Percentiles rank a stretch among this genome's conserved stretches.
phyloP scores from a whole-genome alignment of 169 alveolate genomes.

The Eimeria praecox region DNA sequence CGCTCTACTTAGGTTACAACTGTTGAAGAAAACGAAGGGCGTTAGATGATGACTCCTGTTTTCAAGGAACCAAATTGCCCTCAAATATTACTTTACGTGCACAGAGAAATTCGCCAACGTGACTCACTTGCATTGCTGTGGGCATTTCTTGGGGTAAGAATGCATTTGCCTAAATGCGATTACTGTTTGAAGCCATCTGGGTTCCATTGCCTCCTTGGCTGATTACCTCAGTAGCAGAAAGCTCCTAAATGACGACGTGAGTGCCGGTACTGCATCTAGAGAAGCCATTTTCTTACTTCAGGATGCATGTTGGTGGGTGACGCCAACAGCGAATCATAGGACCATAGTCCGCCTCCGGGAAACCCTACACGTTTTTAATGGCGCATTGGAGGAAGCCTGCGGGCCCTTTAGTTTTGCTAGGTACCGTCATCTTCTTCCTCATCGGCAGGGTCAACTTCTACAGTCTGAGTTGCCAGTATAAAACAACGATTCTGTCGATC shows the following conservation, averaged over 20 bases:
- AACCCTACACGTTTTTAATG: not conserved
- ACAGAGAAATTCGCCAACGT: not conserved
- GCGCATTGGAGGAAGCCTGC: not conserved
- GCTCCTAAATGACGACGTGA: not conserved
- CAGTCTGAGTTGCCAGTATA: constrained; percentile 9
- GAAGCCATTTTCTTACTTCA: constrained; percentile 20
- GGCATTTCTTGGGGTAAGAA: constrained; percentile 42
- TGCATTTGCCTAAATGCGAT: constrained; percentile 36
- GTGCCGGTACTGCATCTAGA: too few species aligned
- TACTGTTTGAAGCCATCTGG: not conserved
- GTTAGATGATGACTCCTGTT: constrained; percentile 15
- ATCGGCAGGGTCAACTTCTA: constrained; percentile 68
- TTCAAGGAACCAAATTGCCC: not conserved
- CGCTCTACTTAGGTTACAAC: not conserved
- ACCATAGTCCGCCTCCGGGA: constrained; percentile 65
- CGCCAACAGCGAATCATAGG: constrained; percentile 38
- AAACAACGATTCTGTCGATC: not conserved
- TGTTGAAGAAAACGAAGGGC: constrained; percentile 56
- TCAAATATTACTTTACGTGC: not conserved
- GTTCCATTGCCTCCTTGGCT: not conserved
- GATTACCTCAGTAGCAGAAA: constrained; percentile 52
- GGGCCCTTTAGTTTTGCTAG: too few species aligned
- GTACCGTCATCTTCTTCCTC: constrained; percentile 65
- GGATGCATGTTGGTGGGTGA: constrained; percentile 49
- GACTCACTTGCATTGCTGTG: constrained; percentile 46